Base-by-base conservation (phyloP, 192 early-diverging fungal genomes). In the Backusella tarrabulga region DNA sequence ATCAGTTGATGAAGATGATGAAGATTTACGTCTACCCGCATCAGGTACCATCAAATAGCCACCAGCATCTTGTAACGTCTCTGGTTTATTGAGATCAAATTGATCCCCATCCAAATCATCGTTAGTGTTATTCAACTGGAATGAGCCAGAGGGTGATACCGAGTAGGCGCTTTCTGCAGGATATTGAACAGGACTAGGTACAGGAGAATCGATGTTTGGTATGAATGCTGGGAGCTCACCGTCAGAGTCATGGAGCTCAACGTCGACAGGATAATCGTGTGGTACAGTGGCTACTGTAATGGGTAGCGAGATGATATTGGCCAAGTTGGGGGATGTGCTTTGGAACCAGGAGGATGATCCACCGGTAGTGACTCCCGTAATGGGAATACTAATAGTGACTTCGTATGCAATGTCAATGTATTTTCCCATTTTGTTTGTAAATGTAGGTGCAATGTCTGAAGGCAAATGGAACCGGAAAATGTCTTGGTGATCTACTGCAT, bases 381-480 rank as follows among this genome's bases (percentile, higher is more conserved):
- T 17, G 1, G 80, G 80, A 4, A 81, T 21, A 6, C 29, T 73
- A 7, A 81, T 42, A 12, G 56, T 50, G 26, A 81, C 56, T 36
- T 75, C 56, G n/a, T 81, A 78, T 8, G 42, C 21, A 8, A 77
- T 78, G 40, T 81, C 76, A 1, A 78, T 38, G 12, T 66, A 66
- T 56, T 72, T 66, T 21, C 76, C 72, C n/a, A 81, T 34, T n/a
- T 81, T 54, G 17, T 68, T 60, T 7, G 44, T 41, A n/a, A 71
- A 66, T 17, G 81, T 36, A 21, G 81, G 81, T 6, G 74, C 35
- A 29, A 74, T 72, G 42, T 77, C 34, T 9, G 68, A 41, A 23
- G 81, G 77, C 6, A 82, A 73, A 14, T 21, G n/a, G 32, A 82
- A 66, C 0, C 42, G 73, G 14, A 82, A 36, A 1, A 78, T 78